These are phyloP conservation scores for Ganoderma lucidum DNA, from an alignment of 1,284 basidiomycete genomes.

Conservation along the genomic window DNA sequence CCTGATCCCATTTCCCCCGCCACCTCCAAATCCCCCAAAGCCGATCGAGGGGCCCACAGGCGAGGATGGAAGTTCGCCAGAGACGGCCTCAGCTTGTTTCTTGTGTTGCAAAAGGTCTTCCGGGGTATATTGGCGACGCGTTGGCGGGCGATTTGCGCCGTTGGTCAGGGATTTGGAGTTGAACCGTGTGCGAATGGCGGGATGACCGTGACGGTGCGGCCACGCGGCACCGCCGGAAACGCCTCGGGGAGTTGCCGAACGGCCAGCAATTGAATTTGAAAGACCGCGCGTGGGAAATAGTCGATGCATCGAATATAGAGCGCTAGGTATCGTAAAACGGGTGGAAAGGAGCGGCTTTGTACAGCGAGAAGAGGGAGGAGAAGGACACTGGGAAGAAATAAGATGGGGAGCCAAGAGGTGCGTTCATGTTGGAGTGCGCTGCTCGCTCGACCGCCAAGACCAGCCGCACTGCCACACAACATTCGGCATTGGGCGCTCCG, in stretches of 20 bases:
- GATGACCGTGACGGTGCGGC: slow-evolving; percentile 14
- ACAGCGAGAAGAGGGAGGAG: neutral
- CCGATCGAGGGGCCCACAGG: slow-evolving; percentile 27
- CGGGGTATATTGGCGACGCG: slow-evolving; percentile 10
- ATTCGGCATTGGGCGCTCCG: neutral
- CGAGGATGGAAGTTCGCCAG: slow-evolving; percentile 31
- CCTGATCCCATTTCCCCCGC: slow-evolving; percentile 25
- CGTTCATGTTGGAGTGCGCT: neutral
- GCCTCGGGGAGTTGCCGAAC: neutral
- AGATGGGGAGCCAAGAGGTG: neutral
- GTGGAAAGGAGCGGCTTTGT: slow-evolving; percentile 3
- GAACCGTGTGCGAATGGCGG: neutral
- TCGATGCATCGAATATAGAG: neutral
- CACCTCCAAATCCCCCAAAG: slow-evolving; percentile 25
- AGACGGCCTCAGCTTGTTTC: slow-evolving; percentile 22
- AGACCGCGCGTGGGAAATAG: neutral
- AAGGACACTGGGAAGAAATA: neutral
- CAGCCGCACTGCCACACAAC: neutral
- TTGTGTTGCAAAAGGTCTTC: slow-evolving; percentile 21
- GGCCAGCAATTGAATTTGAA: neutral
- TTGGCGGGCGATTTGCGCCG: neutral
- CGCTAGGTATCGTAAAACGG: neutral
- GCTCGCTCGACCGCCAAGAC: neutral
- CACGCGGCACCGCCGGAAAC: slow-evolving; percentile 4
- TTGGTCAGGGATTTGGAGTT: neutral